Evolutionary conservation across 495 filamentous ascomycete genomes (phyloP).

Genomic region (Hypoxylon trugodes): DNA sequence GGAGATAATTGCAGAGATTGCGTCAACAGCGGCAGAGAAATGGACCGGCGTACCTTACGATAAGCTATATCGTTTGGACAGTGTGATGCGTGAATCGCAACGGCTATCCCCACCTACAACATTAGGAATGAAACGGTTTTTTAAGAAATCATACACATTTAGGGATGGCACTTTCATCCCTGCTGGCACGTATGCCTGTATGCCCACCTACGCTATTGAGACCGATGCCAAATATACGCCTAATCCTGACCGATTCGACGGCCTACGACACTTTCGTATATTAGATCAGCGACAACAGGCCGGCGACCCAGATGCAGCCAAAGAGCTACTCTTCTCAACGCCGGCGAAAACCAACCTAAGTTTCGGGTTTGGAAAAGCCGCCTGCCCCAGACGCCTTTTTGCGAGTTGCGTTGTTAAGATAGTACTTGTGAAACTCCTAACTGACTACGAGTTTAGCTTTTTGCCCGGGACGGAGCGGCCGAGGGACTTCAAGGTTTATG

Average conservation of each 20-base stretch:
- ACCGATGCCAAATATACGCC: conserved; percentile 20
- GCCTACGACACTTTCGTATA: conserved; percentile 18
- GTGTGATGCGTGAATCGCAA: conserved; percentile 3
- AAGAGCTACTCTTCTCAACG: conserved; percentile 7
- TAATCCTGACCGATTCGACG: conserved; percentile 29
- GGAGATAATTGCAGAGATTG: background rate
- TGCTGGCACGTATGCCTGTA: conserved; percentile 17
- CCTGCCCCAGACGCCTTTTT: conserved; percentile 42
- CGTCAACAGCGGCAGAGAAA: background rate
- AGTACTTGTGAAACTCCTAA: conserved; percentile 20
- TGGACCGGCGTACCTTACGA: background rate
- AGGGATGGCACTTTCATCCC: conserved; percentile 21
- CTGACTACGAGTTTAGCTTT: conserved; percentile 15
- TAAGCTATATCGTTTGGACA: conserved; percentile 34
- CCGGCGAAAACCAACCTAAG: conserved; percentile 7
- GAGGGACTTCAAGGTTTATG: conserved; percentile 3
- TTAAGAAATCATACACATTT: background rate
- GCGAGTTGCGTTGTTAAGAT: conserved; percentile 31
- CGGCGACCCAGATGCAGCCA: background rate
- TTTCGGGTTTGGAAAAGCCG: conserved; percentile 38
- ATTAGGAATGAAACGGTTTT: conserved; percentile 1
- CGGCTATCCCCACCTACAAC: background rate
- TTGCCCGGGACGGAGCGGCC: conserved; percentile 1
- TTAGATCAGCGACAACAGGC: background rate
- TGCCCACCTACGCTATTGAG: conserved; percentile 23